Base-by-base conservation (phyloP, 176 grass and related monocot genomes). In the Paspalum notatum region DNA sequence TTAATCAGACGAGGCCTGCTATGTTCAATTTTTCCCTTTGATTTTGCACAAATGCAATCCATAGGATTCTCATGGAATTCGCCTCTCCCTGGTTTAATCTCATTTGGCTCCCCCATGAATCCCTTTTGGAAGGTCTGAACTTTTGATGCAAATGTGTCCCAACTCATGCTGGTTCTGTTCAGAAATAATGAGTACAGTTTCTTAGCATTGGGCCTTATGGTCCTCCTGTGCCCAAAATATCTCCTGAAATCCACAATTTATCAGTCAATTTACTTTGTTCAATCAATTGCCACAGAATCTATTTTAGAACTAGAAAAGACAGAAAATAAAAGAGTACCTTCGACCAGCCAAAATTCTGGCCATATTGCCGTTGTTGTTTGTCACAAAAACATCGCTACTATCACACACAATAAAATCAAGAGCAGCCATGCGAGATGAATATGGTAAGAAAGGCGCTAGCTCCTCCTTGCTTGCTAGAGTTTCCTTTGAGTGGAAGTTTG, bases 301-400 rank as follows among this genome's bases (percentile, higher is more conserved):
- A 75, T 61, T 72, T n/a, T 40, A 51, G 7, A 17, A 26, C 7
- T 62, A 14, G 14, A 45, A 63, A 41, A 68, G 67, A 10, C 18
- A n/a, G 1, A 24, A 46, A 72, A 53, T 8, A 10, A 57, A 52
- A 76, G 9, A 50, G 37, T 93, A 95, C 97, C 97, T 99, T 86
- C 88, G 80, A 61, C 97, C 97, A 42, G 97, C 97, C 82, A 99
- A 82, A 76, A 99, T 99, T 78, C 82, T 91, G 14, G 97, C 97
- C 97, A 99, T 99, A 76, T 99, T 99, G 71, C 97, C 97, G 53
- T 99, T 99, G 85, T 99, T 99, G 81, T 99, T 99, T 45, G 92
- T 90, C 47, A 99, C 87, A 6, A 99, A 99, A 20, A 93, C 90
- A 75, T 95, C 59, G 2, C 93, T 95, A 44, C 62, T 77, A 85